A percentile compares a stretch with the other conserved stretches of the same genome.
These are phyloP conservation scores for Mycena rebaudengoi DNA, from an alignment of 768 basidiomycete genomes.

Conservation along the genomic window DNA sequence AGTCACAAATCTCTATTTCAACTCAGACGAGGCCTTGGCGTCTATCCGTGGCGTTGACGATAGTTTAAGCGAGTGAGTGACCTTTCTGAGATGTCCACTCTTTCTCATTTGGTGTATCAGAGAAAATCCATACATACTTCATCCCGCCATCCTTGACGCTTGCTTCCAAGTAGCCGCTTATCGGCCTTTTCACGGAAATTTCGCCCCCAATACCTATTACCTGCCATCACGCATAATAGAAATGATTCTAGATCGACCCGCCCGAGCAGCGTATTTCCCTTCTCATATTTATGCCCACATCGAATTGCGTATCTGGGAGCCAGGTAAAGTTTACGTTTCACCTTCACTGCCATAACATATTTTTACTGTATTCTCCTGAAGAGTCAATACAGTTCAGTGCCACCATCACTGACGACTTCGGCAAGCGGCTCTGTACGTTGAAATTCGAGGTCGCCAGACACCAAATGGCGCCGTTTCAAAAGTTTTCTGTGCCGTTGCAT, in stretches of 20 bases:
- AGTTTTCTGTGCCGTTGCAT: neutral
- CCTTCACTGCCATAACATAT: slow-evolving; percentile 15
- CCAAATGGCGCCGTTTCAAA: neutral
- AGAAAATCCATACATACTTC: neutral
- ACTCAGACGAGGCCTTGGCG: slow-evolving; percentile 1
- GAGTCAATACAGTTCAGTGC: slow-evolving; percentile 35
- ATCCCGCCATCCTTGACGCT: slow-evolving; percentile 38
- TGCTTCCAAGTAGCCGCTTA: slow-evolving; percentile 44
- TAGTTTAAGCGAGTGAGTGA: slow-evolving; percentile 9
- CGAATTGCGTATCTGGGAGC: slow-evolving; percentile 36
- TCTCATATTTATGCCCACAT: slow-evolving; percentile 32
- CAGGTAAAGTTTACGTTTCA: slow-evolving; percentile 23
- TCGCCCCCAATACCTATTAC: slow-evolving; percentile 39
- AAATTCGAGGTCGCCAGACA: slow-evolving; percentile 3
- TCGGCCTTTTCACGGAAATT: slow-evolving; percentile 38
- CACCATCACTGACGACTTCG: slow-evolving; percentile 33
- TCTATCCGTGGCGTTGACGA: slow-evolving; percentile 12
- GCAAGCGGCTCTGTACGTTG: slow-evolving; percentile 22
- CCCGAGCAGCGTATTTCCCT: neutral
- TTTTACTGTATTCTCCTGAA: neutral
- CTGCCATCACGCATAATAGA: slow-evolving; percentile 38
- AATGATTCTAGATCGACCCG: slow-evolving; percentile 28
- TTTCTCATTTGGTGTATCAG: neutral
- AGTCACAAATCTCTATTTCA: neutral
- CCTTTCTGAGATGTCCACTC: neutral